Evolutionary conservation across 495 filamentous ascomycete genomes (phyloP).

Genomic region (Tuber aestivum): DNA sequence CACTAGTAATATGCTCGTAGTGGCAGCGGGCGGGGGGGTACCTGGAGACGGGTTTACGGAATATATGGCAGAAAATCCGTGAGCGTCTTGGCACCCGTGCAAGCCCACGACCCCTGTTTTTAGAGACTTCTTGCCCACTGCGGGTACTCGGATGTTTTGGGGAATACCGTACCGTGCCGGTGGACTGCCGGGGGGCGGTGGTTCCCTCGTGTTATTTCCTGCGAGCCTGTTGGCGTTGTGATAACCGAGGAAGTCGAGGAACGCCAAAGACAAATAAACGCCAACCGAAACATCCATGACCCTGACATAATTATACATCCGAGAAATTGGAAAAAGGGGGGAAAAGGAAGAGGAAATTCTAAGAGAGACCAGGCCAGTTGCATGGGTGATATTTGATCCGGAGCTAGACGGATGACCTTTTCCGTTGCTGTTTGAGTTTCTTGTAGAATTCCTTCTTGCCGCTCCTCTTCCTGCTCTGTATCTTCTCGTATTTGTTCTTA

Average conservation of each 20-base stretch:
- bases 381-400: neutral
- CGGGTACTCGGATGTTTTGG: neutral
- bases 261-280: slow-evolving; percentile 4
- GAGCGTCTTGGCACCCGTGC: neutral
- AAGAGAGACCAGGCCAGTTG: neutral
- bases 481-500: slow-evolving; percentile 63
- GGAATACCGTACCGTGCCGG: neutral
- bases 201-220: neutral
- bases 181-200: neutral
- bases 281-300: neutral
- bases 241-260: neutral
- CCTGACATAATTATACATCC: neutral
- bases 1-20: neutral
- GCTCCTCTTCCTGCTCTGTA: slow-evolving; percentile 61
- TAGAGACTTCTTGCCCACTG: neutral
- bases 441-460: slow-evolving; percentile 71
- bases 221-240: neutral
- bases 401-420: slow-evolving; percentile 18
- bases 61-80: neutral
- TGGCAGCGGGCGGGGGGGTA: neutral
- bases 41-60: neutral
- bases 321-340: neutral
- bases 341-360: neutral
- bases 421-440: slow-evolving; percentile 55
- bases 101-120: neutral